phyloP scores from a whole-genome alignment of 1,284 basidiomycete genomes.

The Rhodotorula sp. region DNA sequence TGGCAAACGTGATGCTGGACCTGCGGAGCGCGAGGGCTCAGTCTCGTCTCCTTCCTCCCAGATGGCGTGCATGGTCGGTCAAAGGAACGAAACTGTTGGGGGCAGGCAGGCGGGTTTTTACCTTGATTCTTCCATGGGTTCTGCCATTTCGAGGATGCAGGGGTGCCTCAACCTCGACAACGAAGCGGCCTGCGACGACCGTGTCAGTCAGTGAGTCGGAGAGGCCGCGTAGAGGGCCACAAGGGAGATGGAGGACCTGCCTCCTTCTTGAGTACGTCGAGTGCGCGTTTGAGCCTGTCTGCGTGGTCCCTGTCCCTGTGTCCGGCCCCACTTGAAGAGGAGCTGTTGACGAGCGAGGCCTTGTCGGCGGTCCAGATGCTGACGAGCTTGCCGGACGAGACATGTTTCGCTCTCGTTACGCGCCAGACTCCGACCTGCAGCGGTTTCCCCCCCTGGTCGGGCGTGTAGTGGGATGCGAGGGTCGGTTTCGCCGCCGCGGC shows the following conservation, averaged over 20 bases:
- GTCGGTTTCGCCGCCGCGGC: conserved; percentile 14
- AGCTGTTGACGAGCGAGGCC: conserved; percentile 26
- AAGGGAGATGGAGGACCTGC: conserved; percentile 56
- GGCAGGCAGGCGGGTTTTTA: conserved; percentile 41
- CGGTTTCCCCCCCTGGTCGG: background rate
- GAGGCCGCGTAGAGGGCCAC: background rate
- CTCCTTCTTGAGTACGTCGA: conserved; percentile 85
- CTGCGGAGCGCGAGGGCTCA: background rate
- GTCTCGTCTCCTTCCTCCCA: background rate
- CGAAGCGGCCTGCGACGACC: conserved; percentile 66
- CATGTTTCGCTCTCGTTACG: conserved; percentile 77
- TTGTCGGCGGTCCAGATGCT: conserved; percentile 89
- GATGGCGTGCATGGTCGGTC: background rate
- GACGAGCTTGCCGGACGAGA: conserved; percentile 79
- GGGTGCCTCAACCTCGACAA: conserved; percentile 86
- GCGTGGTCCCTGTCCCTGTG: conserved; percentile 51
- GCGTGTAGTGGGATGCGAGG: conserved; percentile 14
- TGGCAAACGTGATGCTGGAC: conserved; percentile 8
- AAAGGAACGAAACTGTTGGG: too few relatives aligned
- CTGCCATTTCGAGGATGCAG: conserved; percentile 95
- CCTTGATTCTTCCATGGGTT: conserved; percentile 93
- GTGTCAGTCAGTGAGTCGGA: background rate
- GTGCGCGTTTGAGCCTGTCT: conserved; percentile 58
- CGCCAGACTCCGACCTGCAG: conserved; percentile 82
- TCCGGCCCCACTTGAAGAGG: conserved; percentile 54